Percentiles rank a stretch among this genome's conserved stretches.
Evolutionary conservation across 2,329 filamentous ascomycete species (phyloP).

Genomic region (Colletotrichum sublineola): DNA sequence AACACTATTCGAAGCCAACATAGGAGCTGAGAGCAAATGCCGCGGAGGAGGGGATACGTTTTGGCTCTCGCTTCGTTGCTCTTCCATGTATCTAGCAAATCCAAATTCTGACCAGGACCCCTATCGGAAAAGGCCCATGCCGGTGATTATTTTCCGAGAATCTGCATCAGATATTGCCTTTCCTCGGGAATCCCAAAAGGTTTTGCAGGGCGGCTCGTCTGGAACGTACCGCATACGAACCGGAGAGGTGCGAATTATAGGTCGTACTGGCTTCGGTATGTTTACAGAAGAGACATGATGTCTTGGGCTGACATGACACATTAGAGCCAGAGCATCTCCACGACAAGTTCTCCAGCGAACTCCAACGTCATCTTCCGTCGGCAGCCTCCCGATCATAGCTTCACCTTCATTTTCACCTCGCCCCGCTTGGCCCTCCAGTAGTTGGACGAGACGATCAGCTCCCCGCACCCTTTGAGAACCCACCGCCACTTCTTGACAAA

Average conservation of each 20-base stretch:
- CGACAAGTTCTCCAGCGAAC: background rate
- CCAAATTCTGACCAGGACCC: conserved; percentile 12
- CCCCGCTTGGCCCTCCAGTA: conserved; percentile 47
- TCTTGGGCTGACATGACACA: conserved; percentile 45
- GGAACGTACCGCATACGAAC: conserved; percentile 46
- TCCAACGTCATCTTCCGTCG: background rate
- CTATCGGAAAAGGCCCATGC: conserved; percentile 12
- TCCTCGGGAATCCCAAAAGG: conserved; percentile 21
- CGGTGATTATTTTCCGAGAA: conserved; percentile 17
- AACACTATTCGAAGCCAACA: background rate
- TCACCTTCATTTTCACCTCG: conserved; percentile 21
- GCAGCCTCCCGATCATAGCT: background rate
- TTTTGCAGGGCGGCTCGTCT: conserved; percentile 42
- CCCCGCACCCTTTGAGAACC: conserved; percentile 53
- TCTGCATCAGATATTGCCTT: conserved; percentile 11
- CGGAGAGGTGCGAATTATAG: conserved; percentile 45
- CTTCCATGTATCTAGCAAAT: conserved; percentile 9
- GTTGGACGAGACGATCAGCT: conserved; percentile 55
- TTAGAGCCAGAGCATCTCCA: conserved; percentile 23
- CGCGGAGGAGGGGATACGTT: background rate
- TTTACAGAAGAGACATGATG: conserved; percentile 43
- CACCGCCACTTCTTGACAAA: conserved; percentile 62
- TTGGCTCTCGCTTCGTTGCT: conserved; percentile 2
- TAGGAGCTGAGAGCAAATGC: background rate
- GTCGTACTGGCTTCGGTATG: conserved; percentile 45